A percentile compares a stretch with the other conserved stretches of the same genome.
These are phyloP conservation scores for Exutisphaerella laricina DNA, from an alignment of 2,329 filamentous ascomycete species.

Conservation along the genomic window DNA sequence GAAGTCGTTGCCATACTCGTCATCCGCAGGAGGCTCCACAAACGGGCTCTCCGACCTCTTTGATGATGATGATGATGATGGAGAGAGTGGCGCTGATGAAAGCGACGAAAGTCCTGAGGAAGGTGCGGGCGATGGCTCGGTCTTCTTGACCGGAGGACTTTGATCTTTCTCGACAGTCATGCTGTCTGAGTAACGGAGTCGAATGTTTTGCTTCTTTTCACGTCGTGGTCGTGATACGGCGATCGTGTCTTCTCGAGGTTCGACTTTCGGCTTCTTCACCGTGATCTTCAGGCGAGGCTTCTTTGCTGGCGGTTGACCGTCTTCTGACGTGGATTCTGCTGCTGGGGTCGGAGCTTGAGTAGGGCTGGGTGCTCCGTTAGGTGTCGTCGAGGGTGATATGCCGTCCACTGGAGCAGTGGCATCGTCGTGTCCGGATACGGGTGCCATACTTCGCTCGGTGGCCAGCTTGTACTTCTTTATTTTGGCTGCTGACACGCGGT, in stretches of 20 bases:
- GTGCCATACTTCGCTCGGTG: constrained; percentile 26
- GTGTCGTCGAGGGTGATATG: neutral
- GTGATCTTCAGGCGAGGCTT: constrained; percentile 28
- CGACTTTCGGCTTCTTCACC: constrained; percentile 17
- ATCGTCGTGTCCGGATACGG: neutral
- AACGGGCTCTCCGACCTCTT: constrained; percentile 19
- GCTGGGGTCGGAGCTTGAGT: constrained; percentile 3
- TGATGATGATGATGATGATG: constrained; percentile 13
- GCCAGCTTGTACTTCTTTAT: constrained; percentile 26
- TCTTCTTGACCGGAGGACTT: constrained; percentile 5
- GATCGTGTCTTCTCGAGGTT: constrained; percentile 19
- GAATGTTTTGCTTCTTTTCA: constrained; percentile 11
- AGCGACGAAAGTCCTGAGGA: constrained; percentile 26
- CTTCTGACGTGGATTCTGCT: constrained; percentile 7
- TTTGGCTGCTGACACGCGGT: constrained; percentile 26
- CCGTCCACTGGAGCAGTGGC: constrained; percentile 6
- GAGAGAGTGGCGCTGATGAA: constrained; percentile 17
- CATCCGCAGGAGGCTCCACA: constrained; percentile 15
- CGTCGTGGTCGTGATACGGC: constrained; percentile 24
- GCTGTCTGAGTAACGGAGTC: constrained; percentile 19
- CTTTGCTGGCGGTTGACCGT: constrained; percentile 22
- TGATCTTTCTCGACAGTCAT: constrained; percentile 6
- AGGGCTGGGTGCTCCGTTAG: constrained; percentile 1
- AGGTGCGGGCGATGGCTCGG: constrained; percentile 12
- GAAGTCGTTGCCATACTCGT: constrained; percentile 29